phyloP scores from a whole-genome alignment of 2,329 filamentous ascomycete genomes.

The Rhynchosporium agropyri region DNA sequence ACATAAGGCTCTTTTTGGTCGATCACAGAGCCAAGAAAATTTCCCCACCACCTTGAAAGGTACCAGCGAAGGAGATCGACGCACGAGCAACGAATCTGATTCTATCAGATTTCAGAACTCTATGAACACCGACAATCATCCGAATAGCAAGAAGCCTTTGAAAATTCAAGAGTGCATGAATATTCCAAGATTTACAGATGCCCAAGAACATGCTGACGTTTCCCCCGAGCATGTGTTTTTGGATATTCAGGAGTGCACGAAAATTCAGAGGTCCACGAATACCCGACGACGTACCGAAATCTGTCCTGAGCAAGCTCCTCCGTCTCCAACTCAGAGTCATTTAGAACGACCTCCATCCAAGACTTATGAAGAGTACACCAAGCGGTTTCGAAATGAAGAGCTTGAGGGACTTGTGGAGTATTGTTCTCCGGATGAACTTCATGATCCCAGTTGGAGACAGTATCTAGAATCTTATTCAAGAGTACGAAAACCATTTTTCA shows the following conservation, averaged over 20 bases:
- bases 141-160: too few species aligned
- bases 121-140: too few species aligned
- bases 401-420: slow-evolving; percentile 18
- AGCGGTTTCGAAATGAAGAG: slow-evolving; percentile 16
- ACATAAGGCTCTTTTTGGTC: background rate
- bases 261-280: too few species aligned
- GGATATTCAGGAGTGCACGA: too few species aligned
- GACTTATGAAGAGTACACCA: background rate
- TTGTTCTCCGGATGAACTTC: slow-evolving; percentile 8
- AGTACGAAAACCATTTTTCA: slow-evolving; percentile 14
- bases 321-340: background rate
- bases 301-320: background rate
- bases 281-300: background rate
- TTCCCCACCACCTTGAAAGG: background rate
- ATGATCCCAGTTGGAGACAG: slow-evolving; percentile 18
- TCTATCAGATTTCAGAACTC: background rate
- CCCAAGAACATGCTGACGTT: background rate
- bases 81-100: background rate
- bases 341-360: background rate
- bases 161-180: too few species aligned
- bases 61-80: background rate
- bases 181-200: too few species aligned
- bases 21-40: background rate
- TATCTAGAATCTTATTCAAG: slow-evolving; percentile 30
- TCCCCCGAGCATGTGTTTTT: background rate